Base-by-base conservation (phyloP, 108 stramenopile genomes). In the Parietichytrium sp. region DNA sequence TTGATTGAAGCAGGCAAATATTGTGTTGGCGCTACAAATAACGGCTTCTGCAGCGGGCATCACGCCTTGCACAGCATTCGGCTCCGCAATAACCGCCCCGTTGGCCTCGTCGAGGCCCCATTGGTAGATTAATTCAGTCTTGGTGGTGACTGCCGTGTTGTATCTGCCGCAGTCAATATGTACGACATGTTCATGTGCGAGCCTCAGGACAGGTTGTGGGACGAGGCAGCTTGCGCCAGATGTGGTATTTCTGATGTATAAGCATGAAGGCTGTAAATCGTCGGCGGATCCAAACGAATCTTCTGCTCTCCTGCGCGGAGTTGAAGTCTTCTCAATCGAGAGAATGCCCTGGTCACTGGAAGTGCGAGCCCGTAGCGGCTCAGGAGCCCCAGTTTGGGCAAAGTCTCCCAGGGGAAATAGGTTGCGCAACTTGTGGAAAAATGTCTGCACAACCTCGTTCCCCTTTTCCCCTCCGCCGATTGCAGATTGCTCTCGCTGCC, bases 11-110 rank as follows among this genome's bases (percentile, higher is more conserved):
- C 7, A 31, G 7, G 45, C 42, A 72, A 72, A 72, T 33, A 42
- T 72, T 31, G 61, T 72, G 23, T 42, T 42, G 1, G 61, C 61
- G 38, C 61, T 42, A 25, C 61, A 72, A 10, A 72, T 20, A 0
- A 72, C 61, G 33, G 36, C 38, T n/a, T 72, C 61, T n/a, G 61
- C 61, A n/a, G 61, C 61, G 13, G 61, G 61, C 33, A 72, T 23
- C 10, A 72, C 12, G 33, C 45, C 45, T n/a, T 42, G 61, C 15
- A 72, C 38, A 8, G 45, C 15, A 10, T 33, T 42, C 33, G 61
- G 61, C 61, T 72, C 61, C 0, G 61, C 38, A 2, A 72, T 72
- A 2, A 72, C 20, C 3, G 45, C 6, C 13, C 45, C 61, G 42
- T 72, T 42, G 23, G 36, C 38, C 61, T 72, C 61, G 0, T 72